phyloP scores from a whole-genome alignment of 176 grass and related monocot genomes.

The Aegilops sharonensis region DNA sequence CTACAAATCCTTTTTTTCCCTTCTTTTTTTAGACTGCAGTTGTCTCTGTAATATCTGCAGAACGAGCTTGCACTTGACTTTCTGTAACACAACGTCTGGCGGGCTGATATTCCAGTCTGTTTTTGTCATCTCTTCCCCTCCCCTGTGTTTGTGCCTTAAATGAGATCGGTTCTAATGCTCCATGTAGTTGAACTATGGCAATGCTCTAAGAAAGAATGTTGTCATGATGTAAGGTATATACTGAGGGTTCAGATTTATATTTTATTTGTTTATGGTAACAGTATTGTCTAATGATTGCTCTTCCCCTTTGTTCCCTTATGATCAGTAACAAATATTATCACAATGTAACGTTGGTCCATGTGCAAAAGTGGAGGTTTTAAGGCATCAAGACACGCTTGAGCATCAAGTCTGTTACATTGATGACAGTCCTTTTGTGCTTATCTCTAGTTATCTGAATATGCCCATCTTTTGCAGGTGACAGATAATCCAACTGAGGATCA shows the following conservation, averaged over 20 bases:
- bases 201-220: conserved; percentile 28
- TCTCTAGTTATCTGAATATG: conserved; percentile 24
- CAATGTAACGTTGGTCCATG: conserved; percentile 16
- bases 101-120: not conserved
- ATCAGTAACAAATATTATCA: not conserved
- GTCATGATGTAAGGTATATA: conserved; percentile 27
- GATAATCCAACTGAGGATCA: not conserved
- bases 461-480: not conserved
- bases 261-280: not conserved
- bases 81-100: too few relatives aligned
- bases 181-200: conserved; percentile 24
- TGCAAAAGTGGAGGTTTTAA: conserved; percentile 10
- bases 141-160: conserved; percentile 1
- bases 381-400: conserved; percentile 27
- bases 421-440: conserved; percentile 22
- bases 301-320: not conserved
- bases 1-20: too few relatives aligned
- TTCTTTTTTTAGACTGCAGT: too few relatives aligned
- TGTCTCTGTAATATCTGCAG: too few relatives aligned
- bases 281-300: not conserved
- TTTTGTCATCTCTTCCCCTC: not conserved
- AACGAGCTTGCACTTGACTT: too few relatives aligned
- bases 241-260: conserved; percentile 1
- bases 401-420: conserved; percentile 21
- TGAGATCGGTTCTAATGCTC: conserved; percentile 23